phyloP scores from a whole-genome alignment of 2,329 filamentous ascomycete genomes.

The Phialophora tarda region DNA sequence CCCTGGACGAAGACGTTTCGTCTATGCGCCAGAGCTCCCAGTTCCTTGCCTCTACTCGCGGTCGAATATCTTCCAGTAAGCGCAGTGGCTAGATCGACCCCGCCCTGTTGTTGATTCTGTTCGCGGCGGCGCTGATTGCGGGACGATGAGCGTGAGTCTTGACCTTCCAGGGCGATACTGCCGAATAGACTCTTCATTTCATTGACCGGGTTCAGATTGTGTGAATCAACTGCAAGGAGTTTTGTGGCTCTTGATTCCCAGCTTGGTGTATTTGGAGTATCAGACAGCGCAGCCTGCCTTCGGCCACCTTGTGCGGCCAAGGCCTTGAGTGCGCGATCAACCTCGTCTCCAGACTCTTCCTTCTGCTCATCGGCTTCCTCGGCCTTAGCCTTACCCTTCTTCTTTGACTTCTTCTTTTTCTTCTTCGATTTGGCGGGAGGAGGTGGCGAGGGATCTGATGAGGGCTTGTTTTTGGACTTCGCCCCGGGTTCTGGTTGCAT shows the following conservation, averaged over 20 bases:
- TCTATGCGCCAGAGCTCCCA: constrained; percentile 73
- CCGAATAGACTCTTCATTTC: constrained; percentile 85
- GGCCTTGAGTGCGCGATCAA: constrained; percentile 67
- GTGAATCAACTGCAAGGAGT: constrained; percentile 67
- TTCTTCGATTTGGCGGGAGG: constrained; percentile 42
- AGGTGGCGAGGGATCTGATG: constrained; percentile 15
- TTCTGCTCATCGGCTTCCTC: constrained; percentile 37
- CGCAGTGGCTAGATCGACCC: constrained; percentile 59
- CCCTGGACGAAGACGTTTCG: constrained; percentile 85
- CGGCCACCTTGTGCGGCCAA: constrained; percentile 55
- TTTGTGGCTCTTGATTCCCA: constrained; percentile 56
- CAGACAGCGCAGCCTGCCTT: constrained; percentile 32
- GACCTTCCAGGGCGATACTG: constrained; percentile 64
- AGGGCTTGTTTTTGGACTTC: constrained; percentile 37
- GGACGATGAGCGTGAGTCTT: constrained; percentile 58
- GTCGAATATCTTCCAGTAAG: constrained; percentile 59
- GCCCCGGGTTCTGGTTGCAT: constrained; percentile 32
- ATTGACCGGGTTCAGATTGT: constrained; percentile 81
- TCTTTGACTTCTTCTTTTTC: constrained; percentile 64
- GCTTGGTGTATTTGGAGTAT: constrained; percentile 40
- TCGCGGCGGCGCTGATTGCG: constrained; percentile 58
- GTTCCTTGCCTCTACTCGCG: constrained; percentile 64
- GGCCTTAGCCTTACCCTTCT: constrained; percentile 50
- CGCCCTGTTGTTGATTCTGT: constrained; percentile 60
- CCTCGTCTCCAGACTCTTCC: constrained; percentile 62